These are phyloP conservation scores for Sclerotinia minor DNA, from an alignment of 2,329 filamentous ascomycete genomes.

Conservation along the genomic window DNA sequence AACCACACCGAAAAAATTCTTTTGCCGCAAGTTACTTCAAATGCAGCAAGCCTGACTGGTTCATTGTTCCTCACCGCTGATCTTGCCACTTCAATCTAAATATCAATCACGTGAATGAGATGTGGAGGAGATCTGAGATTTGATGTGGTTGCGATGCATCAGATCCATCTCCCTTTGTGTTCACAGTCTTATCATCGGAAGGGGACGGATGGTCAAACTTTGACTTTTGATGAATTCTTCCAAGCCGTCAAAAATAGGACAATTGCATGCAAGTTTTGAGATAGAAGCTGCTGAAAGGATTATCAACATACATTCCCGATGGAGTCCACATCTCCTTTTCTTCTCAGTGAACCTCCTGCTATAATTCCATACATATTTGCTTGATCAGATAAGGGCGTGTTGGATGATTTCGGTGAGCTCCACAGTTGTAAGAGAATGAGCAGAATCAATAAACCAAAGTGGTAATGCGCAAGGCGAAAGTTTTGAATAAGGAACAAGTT, in stretches of 20 bases:
- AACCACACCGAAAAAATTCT: background rate
- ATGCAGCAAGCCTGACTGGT: conserved; percentile 9
- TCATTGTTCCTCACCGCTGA: conserved; percentile 18
- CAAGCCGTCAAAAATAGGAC: background rate
- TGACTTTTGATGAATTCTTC: conserved; percentile 1
- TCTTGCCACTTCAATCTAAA: conserved; percentile 4
- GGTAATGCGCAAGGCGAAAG: background rate
- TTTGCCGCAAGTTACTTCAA: conserved; percentile 18
- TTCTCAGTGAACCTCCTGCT: conserved; percentile 24
- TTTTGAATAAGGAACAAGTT: background rate
- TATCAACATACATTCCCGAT: conserved; percentile 30
- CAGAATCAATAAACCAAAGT: background rate
- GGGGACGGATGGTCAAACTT: background rate
- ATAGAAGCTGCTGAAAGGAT: conserved; percentile 7
- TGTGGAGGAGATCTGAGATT: background rate
- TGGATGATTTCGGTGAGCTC: background rate
- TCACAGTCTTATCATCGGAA: background rate
- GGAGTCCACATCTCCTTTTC: conserved; percentile 21
- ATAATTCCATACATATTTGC: conserved; percentile 11
- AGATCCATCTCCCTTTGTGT: conserved; percentile 1
- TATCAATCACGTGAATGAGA: conserved; percentile 7
- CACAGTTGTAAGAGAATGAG: background rate
- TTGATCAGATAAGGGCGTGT: conserved; percentile 3
- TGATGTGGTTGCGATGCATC: background rate
- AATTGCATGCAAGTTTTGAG: background rate